phyloP scores from a whole-genome alignment of 805 yeast species.

The Saturnispora mendoncae region DNA sequence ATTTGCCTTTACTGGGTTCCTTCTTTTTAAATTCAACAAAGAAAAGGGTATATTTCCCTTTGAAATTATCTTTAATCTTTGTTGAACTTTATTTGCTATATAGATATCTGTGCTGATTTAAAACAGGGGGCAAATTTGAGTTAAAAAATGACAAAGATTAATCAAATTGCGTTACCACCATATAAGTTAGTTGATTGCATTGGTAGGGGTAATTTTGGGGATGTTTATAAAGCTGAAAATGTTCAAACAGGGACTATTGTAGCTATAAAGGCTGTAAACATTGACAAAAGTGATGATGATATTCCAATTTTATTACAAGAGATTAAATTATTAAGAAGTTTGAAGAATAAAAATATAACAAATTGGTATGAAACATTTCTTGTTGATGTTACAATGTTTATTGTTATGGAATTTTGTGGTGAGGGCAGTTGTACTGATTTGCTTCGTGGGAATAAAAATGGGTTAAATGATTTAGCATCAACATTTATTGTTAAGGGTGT shows the following conservation, averaged over 20 bases:
- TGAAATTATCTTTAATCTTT: not conserved
- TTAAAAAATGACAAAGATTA: not conserved
- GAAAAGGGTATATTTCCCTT: not conserved
- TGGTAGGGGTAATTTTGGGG: conserved; percentile 84
- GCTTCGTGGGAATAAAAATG: conserved; percentile 41
- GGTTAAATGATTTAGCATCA: conserved; percentile 49
- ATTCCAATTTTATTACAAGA: conserved; percentile 66
- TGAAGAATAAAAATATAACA: conserved; percentile 62
- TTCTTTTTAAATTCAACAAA: not conserved
- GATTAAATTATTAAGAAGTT: conserved; percentile 60
- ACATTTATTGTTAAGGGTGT: conserved; percentile 56
- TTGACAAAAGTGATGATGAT: conserved; percentile 74
- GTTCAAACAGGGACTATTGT: conserved; percentile 36
- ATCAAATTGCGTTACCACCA: not conserved
- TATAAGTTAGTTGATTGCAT: conserved; percentile 43
- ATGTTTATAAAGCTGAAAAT: conserved; percentile 57
- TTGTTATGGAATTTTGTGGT: conserved; percentile 91
- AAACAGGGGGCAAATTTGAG: not conserved
- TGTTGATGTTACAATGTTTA: conserved; percentile 66
- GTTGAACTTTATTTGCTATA: not conserved
- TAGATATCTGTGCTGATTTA: not conserved
- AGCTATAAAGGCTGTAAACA: conserved; percentile 80
- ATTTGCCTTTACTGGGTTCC: not conserved
- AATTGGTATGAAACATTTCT: conserved; percentile 55
- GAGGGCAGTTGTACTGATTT: conserved; percentile 87